Conservation (phyloP, 306 rosid species). For the Vicia villosa region DNA sequence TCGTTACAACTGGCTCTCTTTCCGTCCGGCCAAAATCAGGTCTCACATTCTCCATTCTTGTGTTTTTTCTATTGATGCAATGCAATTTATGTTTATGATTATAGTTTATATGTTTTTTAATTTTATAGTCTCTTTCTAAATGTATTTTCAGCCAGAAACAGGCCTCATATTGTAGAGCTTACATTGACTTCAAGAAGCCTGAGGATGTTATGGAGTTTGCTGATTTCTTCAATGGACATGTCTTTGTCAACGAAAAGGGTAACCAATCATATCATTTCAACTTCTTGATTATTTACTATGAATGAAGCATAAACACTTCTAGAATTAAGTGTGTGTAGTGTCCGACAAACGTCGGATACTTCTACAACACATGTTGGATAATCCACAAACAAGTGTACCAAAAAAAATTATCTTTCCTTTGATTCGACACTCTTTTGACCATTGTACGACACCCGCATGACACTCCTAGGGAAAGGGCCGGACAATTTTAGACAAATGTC, state of each 20-base stretch:
- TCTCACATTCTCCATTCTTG: not conserved
- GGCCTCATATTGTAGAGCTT: conserved; percentile 69
- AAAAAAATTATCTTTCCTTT: too few relatives aligned
- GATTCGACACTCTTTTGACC: too few relatives aligned
- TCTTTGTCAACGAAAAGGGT: conserved; percentile 80
- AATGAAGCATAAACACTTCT: too few relatives aligned
- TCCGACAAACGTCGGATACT: too few relatives aligned
- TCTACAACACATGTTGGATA: too few relatives aligned
- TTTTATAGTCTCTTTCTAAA: conserved; percentile 25
- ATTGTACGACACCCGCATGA: too few relatives aligned
- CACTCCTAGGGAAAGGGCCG: too few relatives aligned
- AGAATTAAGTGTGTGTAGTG: too few relatives aligned
- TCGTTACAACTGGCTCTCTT: conserved; percentile 69
- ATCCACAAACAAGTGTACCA: too few relatives aligned
- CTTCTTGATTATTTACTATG: too few relatives aligned
- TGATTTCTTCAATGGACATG: conserved; percentile 64
- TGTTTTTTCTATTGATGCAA: not conserved
- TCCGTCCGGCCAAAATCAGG: conserved; percentile 63
- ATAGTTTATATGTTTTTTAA: too few relatives aligned
- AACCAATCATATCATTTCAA: conserved; percentile 27
- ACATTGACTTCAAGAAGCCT: conserved; percentile 69
- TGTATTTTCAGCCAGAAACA: conserved; percentile 60
- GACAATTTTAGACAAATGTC: too few relatives aligned
- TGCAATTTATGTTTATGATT: not conserved
- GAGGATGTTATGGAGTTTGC: conserved; percentile 80